Evolutionary conservation across 1,139 yeast genomes (phyloP), one percentile per base, ranked within the genome.

Genomic region (Yamadazyma pseudoaaseri): DNA sequence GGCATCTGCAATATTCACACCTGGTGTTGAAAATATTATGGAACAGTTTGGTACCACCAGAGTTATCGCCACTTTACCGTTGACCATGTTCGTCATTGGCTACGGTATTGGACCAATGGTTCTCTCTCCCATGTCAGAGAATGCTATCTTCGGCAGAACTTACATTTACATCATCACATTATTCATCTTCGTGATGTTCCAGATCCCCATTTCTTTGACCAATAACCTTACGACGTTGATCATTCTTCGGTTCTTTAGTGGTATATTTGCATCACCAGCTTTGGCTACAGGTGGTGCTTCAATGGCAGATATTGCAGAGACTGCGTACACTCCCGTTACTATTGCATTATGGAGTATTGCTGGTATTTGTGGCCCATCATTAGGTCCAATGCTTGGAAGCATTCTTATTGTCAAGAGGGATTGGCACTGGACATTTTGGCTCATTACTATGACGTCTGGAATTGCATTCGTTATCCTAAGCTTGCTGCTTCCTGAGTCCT

Each of bases 21-120:
- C 63, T 4, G 62, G 60, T 16, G 38, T 58, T 14, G 56, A 53
- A 8, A 46, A 62, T 20, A 54, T 79, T 30, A 59, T 65, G 51
- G 55, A 54, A 15, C 67, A 71, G 15, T 73, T 76, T 39, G 44
- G 54, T 8, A 59, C 73, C 2, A 53, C 70, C 9, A 57, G 58
- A 33, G 68, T 65, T 8, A 64, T 60, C 3, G 75, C 78, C 0
- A 58, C 69, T 1, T 51, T 79, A 9, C 75, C 77, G 5, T 56
- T 59, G 27, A 43, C 62, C 2, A 32, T 56, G 41, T 59, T 55
- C 43, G 77, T 77, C 11, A 44, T 76, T 13, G 83, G 81, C 2
- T 76, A 75, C 44, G 82, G 80, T 23, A 32, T 73, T 23, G 82
- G 82, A 0, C 81, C 81, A 6, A 57, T 74, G 64, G 37, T 76